Evolutionary conservation across 2,329 filamentous ascomycete species (phyloP).

Genomic region (Grosmannia penicillata): DNA sequence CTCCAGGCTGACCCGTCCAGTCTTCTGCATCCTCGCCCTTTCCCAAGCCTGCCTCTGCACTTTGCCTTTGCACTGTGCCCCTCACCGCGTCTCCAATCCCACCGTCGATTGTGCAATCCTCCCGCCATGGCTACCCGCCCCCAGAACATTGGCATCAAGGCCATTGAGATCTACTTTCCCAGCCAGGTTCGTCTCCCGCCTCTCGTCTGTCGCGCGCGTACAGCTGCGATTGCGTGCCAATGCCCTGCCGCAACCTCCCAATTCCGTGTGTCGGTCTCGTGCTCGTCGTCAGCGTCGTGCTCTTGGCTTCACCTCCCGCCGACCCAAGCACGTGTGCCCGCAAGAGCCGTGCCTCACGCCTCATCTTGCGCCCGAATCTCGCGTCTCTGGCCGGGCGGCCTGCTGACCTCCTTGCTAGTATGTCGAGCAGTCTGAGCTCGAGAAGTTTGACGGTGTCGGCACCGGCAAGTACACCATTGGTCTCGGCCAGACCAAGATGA

Average conservation of each 20-base stretch:
- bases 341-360: too few species aligned
- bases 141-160: conserved; percentile 83
- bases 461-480: conserved; percentile 82
- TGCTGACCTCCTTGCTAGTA: conserved; percentile 36
- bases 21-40: too few species aligned
- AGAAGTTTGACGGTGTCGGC: conserved; percentile 74
- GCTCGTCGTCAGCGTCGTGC: not conserved
- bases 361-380: not conserved
- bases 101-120: too few species aligned
- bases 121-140: conserved; percentile 55
- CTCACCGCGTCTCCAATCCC: too few species aligned
- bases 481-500: conserved; percentile 83
- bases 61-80: too few species aligned
- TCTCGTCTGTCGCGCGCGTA: not conserved
- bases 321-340: too few species aligned
- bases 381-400: not conserved
- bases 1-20: too few species aligned
- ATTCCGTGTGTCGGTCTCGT: not conserved
- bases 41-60: too few species aligned
- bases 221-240: too few species aligned
- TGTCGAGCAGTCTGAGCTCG: conserved; percentile 69
- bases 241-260: too few species aligned
- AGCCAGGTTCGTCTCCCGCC: conserved; percentile 53
- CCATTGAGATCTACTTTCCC: conserved; percentile 81
- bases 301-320: too few species aligned